Evolutionary conservation across 176 grass and related monocot species (phyloP).

Genomic region (Phyllostachys edulis): DNA sequence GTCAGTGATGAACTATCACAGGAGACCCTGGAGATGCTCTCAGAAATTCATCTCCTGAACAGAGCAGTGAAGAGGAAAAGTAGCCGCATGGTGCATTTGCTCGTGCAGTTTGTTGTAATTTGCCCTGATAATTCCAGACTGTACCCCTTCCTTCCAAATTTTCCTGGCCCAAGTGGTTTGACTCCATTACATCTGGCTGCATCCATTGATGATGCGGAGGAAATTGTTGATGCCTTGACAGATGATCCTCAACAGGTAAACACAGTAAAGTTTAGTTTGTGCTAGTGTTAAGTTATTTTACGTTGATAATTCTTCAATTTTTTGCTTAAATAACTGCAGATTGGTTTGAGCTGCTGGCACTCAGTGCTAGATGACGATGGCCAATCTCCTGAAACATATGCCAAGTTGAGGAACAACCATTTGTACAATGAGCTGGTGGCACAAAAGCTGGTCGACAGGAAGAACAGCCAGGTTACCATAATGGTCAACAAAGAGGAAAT

Average conservation of each 20-base stretch:
- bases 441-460: constrained; percentile 66
- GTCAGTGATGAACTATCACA: constrained; percentile 53
- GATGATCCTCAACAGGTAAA: constrained; percentile 86
- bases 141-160: constrained; percentile 66
- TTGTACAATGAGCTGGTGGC: constrained; percentile 75
- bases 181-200: constrained; percentile 90
- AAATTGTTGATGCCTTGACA: constrained; percentile 89
- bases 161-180: constrained; percentile 74
- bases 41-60: constrained; percentile 77
- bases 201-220: constrained; percentile 55
- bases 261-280: background rate
- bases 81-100: constrained; percentile 74
- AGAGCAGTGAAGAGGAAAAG: constrained; percentile 93
- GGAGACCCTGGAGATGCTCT: constrained; percentile 71
- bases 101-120: constrained; percentile 62
- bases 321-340: constrained; percentile 44
- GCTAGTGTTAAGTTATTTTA: constrained; percentile 5
- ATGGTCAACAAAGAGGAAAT: constrained; percentile 49
- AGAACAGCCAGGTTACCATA: constrained; percentile 71
- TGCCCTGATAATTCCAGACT: constrained; percentile 51
- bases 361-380: constrained; percentile 64
- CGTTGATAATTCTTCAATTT: background rate
- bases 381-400: constrained; percentile 72
- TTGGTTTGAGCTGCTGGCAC: constrained; percentile 87
- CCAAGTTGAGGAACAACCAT: constrained; percentile 61